Evolutionary conservation across 257 asterid species (phyloP).

Genomic region (Rhazya stricta): DNA sequence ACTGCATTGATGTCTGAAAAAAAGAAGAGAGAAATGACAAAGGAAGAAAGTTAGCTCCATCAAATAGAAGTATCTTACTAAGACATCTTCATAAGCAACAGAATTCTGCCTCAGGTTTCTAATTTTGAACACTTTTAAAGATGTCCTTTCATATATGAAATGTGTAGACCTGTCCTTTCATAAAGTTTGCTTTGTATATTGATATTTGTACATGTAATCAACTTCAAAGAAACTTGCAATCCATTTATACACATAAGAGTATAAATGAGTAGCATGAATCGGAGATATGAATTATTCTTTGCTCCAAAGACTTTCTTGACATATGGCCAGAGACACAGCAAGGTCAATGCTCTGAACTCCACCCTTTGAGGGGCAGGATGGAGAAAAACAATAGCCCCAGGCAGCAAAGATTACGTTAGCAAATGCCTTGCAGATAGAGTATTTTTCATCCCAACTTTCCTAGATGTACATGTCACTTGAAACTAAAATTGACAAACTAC

Average conservation of each 20-base stretch:
- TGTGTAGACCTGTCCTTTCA: not conserved
- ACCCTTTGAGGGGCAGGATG: not conserved
- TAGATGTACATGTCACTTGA: not conserved
- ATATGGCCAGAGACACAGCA: not conserved
- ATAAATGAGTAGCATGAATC: not conserved
- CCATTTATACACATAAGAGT: not conserved
- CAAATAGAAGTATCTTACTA: not conserved
- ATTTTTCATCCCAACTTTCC: not conserved
- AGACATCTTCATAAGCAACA: not conserved
- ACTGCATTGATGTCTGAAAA: conserved; percentile 71
- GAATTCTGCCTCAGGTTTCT: not conserved
- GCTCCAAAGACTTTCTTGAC: not conserved
- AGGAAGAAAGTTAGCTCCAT: conserved; percentile 9
- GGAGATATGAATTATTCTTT: not conserved
- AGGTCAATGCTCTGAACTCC: not conserved
- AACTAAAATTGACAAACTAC: not conserved
- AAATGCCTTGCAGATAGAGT: not conserved
- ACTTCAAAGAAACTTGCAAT: not conserved
- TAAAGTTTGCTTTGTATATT: not conserved
- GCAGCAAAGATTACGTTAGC: not conserved
- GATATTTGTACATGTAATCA: not conserved
- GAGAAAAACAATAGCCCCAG: not conserved
- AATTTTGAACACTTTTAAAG: not conserved
- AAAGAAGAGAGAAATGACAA: conserved; percentile 8
- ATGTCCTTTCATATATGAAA: not conserved